phyloP scores from a whole-genome alignment of 1,139 yeast genomes.

The Saccharomyces hybrid region DNA sequence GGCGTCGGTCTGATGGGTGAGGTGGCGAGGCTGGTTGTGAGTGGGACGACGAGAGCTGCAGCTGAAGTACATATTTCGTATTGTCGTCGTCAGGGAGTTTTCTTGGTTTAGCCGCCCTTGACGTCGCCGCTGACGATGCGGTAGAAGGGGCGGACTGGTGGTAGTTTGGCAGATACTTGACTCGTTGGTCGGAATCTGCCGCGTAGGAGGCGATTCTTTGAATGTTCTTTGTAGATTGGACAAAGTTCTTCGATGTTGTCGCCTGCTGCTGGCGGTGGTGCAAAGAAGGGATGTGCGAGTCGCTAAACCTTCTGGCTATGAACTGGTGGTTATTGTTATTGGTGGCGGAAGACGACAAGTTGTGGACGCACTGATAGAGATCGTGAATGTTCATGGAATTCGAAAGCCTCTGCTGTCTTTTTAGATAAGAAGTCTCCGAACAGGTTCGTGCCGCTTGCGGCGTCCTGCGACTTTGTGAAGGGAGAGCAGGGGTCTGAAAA shows the following conservation, averaged over 20 bases:
- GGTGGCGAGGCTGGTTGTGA: neutral
- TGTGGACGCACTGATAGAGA: constrained; percentile 7
- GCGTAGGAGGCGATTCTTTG: neutral
- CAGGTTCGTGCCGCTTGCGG: neutral
- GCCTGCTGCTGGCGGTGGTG: neutral
- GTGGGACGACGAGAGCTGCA: neutral
- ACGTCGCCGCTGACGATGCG: neutral
- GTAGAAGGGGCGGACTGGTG: neutral
- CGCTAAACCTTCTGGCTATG: constrained; percentile 9
- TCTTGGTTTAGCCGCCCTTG: neutral
- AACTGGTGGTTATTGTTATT: neutral
- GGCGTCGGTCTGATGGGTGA: neutral
- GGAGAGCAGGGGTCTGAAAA: neutral
- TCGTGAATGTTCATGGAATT: neutral
- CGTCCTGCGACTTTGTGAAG: neutral
- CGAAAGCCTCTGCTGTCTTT: neutral
- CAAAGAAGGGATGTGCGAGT: constrained; percentile 2
- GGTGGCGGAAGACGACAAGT: neutral
- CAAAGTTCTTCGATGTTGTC: neutral
- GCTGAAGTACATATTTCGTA: neutral
- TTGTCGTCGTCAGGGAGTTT: neutral
- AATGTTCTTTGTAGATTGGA: neutral
- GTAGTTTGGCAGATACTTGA: neutral
- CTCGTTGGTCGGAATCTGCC: neutral
- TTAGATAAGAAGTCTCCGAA: neutral